A percentile compares a stretch with the other conserved stretches of the same genome.
Evolutionary conservation across 176 grass and related monocot species (phyloP).

Genomic region (Zoysia japonica): DNA sequence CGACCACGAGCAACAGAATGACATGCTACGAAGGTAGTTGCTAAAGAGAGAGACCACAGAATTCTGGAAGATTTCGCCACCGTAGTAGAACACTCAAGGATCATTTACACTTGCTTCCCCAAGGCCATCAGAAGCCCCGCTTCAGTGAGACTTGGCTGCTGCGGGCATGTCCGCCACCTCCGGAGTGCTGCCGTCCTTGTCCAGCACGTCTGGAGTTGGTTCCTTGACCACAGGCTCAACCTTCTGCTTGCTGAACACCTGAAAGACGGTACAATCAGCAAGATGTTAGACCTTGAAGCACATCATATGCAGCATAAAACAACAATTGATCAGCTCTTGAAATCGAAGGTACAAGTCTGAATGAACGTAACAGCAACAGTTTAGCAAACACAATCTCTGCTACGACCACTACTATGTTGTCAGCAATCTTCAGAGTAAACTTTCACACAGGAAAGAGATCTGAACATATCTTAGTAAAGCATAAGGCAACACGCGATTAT

Average conservation of each 20-base stretch:
- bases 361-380: background rate
- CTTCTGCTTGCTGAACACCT: constrained; percentile 43
- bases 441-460: background rate
- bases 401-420: background rate
- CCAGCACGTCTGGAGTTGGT: background rate
- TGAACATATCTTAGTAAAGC: background rate
- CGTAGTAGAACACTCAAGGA: background rate
- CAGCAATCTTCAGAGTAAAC: background rate
- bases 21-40: background rate
- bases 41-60: background rate
- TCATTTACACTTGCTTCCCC: constrained; percentile 14
- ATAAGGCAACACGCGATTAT: background rate
- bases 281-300: background rate
- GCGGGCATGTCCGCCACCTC: background rate
- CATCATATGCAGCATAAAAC: background rate
- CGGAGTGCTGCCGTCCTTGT: constrained; percentile 11
- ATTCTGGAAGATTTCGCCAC: background rate
- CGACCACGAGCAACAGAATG: background rate
- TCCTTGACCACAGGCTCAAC: constrained; percentile 43
- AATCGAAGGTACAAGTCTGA: background rate
- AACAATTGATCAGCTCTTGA: background rate
- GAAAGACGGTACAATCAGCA: background rate
- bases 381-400: background rate
- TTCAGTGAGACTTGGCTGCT: constrained; percentile 4
- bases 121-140: constrained; percentile 18